Evolutionary conservation across 1,284 basidiomycete species (phyloP).

Genomic region (Fomitopsis palustris): DNA sequence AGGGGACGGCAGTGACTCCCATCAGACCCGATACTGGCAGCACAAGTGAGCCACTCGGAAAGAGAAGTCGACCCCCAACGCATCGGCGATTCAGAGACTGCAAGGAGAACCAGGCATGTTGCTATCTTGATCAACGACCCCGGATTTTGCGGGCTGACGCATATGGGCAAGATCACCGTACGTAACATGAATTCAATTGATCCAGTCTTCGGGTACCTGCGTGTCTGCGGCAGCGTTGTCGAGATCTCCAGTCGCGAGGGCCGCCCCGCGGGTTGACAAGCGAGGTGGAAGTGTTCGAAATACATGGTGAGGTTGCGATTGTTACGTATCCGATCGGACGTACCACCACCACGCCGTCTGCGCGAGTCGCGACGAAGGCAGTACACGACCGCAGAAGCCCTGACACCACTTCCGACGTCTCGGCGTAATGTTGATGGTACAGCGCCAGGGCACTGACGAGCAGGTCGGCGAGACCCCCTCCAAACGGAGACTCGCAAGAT

Average conservation of each 20-base stretch:
- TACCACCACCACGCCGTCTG: not conserved
- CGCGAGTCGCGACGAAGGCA: not conserved
- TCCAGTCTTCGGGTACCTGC: not conserved
- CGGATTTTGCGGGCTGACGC: not conserved
- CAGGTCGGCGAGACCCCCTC: not conserved
- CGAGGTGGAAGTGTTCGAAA: not conserved
- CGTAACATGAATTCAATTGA: not conserved
- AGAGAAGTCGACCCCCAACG: too few relatives aligned
- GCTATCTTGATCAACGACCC: not conserved
- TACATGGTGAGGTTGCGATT: not conserved
- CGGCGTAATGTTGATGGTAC: not conserved
- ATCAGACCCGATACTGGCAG: too few relatives aligned
- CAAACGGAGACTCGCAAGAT: not conserved
- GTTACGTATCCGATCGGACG: not conserved
- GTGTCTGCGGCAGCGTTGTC: not conserved
- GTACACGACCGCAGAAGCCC: not conserved
- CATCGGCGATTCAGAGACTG: too few relatives aligned
- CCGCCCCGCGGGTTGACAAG: not conserved
- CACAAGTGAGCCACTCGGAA: too few relatives aligned
- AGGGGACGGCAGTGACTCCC: too few relatives aligned
- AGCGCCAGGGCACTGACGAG: not conserved
- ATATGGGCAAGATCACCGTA: not conserved
- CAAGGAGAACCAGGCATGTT: too few relatives aligned
- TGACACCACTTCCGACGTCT: not conserved
- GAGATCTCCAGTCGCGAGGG: not conserved